These are phyloP conservation scores for Zymoseptoria pseudotritici DNA, from an alignment of 2,329 filamentous ascomycete species.

Conservation along the genomic window DNA sequence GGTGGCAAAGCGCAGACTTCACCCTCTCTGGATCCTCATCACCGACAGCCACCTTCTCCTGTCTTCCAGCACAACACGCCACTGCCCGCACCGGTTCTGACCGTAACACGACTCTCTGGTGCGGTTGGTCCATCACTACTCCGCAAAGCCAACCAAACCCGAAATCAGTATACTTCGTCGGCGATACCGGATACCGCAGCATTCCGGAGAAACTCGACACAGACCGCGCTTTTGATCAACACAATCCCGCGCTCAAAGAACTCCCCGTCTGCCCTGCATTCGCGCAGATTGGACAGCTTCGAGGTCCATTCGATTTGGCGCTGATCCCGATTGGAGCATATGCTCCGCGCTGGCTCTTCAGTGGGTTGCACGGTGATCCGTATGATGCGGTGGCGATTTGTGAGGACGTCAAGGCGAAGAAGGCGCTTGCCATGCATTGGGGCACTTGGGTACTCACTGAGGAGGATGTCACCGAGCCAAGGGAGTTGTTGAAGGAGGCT, in stretches of 20 bases:
- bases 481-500: constrained; percentile 62
- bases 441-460: constrained; percentile 76
- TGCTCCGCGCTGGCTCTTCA: constrained; percentile 64
- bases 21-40: constrained; percentile 41
- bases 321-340: constrained; percentile 93
- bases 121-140: constrained; percentile 65
- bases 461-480: constrained; percentile 81
- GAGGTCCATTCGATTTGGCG: constrained; percentile 84
- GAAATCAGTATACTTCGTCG: constrained; percentile 76
- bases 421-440: constrained; percentile 86
- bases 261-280: constrained; percentile 77
- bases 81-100: constrained; percentile 64
- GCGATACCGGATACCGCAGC: constrained; percentile 80
- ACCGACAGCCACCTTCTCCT: constrained; percentile 60
- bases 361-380: constrained; percentile 76
- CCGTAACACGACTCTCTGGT: constrained; percentile 72
- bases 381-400: constrained; percentile 88
- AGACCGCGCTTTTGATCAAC: constrained; percentile 55
- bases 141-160: constrained; percentile 48
- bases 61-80: constrained; percentile 78
- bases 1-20: constrained; percentile 84
- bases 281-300: constrained; percentile 67
- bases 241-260: constrained; percentile 53
- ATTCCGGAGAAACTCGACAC: constrained; percentile 58
- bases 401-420: constrained; percentile 67